Base-by-base conservation (phyloP, 1,284 basidiomycete species). In the Ceratobasidium sp. region DNA sequence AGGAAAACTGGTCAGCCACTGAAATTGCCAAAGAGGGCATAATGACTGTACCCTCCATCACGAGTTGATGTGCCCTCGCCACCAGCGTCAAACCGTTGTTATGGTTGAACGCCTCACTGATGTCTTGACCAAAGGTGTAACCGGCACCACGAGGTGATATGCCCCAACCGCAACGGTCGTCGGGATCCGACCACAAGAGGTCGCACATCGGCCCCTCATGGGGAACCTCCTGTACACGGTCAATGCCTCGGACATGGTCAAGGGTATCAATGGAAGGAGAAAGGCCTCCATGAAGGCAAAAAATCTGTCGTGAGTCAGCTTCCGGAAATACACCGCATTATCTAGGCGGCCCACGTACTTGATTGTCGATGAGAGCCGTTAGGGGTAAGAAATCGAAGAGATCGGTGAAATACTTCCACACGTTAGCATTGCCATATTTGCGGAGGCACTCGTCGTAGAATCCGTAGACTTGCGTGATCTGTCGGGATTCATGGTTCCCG, bases 151-250 rank as follows among this genome's bases (percentile, higher is more conserved):
- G 92, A 53, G 98, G 98, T 79, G 95, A 98, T 81, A 99, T 98
- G 46, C 98, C 98, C 98, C 98, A 99, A 63, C 98, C 98, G 83
- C 96, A 98, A 74, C 98, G 92, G 85, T 99, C 97, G 82, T 99
- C 97, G 49, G 97, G 97, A 85, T 99, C 97, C 73, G 96, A 98
- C 97, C 97, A 99, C 73, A 99, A 88, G 73, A 99, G 86, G 84
- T 99, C 97, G 81, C 97, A 99, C 97, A 99, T 98, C 16, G 97
- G 97, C 5, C 97, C 97, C 84, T 99, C 97, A 83, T 99, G 97
- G 6, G 97, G 97, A 2, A 99, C 97, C 82, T 99, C 97, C 84
- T 99, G 97, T 79, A 98, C 95, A 75, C 97, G 92, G 86, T 98
- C 97, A 81, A 99, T 98, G 74, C 95, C 93, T 78, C 97, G 94